Conservation (phyloP, 805 yeast genomes). For the Kuraishia hungarica region DNA sequence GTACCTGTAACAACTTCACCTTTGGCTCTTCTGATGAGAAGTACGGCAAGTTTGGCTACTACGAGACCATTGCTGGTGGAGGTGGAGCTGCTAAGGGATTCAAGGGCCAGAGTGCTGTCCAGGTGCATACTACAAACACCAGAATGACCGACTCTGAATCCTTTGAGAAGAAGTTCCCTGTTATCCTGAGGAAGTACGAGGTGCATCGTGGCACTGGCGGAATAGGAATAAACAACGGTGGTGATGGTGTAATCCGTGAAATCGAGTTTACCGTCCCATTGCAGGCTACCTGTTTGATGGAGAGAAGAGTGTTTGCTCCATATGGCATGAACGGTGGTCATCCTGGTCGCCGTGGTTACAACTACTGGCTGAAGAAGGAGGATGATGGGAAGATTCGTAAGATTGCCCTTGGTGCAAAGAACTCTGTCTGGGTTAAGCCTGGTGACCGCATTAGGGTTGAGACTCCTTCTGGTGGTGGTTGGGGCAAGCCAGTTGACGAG, state of each 20-base stretch:
- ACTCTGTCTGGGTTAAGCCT: slow-evolving; percentile 28
- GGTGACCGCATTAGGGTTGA: slow-evolving; percentile 28
- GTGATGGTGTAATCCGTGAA: slow-evolving; percentile 43
- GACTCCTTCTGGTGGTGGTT: slow-evolving; percentile 38
- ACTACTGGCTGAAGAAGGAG: slow-evolving; percentile 24
- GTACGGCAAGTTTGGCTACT: slow-evolving; percentile 37
- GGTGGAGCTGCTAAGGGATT: slow-evolving; percentile 41
- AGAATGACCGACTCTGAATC: slow-evolving; percentile 48
- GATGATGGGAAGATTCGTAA: slow-evolving; percentile 17
- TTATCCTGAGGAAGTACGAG: slow-evolving; percentile 33
- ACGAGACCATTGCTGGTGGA: slow-evolving; percentile 32
- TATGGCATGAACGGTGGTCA: slow-evolving; percentile 48
- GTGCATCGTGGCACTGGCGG: slow-evolving; percentile 41
- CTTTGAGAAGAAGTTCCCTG: slow-evolving; percentile 44
- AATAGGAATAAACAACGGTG: slow-evolving; percentile 37
- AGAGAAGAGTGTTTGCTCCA: slow-evolving; percentile 44
- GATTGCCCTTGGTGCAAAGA: slow-evolving; percentile 23
- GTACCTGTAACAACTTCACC: slow-evolving; percentile 81
- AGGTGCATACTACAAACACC: slow-evolving; percentile 46
- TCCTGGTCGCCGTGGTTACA: slow-evolving; percentile 39
- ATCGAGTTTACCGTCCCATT: slow-evolving; percentile 32
- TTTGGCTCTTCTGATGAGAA: slow-evolving; percentile 48
- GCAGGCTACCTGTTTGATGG: slow-evolving; percentile 37
- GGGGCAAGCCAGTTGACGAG: too few relatives aligned
- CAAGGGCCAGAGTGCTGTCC: slow-evolving; percentile 39